Evolutionary conservation across 352 stramenopile genomes (phyloP).

Genomic region (Phytophthora rubi): DNA sequence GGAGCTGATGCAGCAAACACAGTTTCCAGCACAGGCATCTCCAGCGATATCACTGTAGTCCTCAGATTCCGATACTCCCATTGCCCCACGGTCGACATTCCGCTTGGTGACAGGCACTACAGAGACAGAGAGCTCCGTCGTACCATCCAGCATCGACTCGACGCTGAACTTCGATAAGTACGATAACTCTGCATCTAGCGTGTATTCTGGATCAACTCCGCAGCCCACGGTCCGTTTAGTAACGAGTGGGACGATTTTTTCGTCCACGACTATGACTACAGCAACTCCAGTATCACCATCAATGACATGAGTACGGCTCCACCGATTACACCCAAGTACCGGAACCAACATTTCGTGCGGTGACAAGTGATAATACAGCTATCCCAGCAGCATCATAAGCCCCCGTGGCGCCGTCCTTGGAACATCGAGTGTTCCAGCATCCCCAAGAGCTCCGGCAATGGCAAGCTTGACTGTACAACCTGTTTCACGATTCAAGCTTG

Average conservation of each 20-base stretch:
- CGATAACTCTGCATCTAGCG: background rate
- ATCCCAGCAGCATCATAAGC: background rate
- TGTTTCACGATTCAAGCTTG: background rate
- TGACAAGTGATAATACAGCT: background rate
- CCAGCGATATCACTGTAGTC: background rate
- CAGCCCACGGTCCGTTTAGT: slow-evolving; percentile 9
- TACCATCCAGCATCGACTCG: background rate
- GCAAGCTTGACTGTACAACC: background rate
- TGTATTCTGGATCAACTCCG: background rate
- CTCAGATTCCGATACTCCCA: background rate
- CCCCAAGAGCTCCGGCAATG: background rate
- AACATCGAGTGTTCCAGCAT: background rate
- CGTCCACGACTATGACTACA: background rate
- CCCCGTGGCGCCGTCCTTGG: background rate
- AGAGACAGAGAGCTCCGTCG: background rate
- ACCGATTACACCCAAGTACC: background rate
- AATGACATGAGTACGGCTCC: background rate
- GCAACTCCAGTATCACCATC: background rate
- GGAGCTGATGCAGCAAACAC: background rate
- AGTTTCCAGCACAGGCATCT: background rate
- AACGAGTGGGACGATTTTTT: background rate
- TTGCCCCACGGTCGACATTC: background rate
- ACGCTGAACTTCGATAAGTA: background rate
- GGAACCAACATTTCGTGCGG: slow-evolving; percentile 2
- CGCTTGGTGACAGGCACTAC: slow-evolving; percentile 1